Percentiles rank a stretch among this genome's conserved stretches.
Evolutionary conservation across 148 eudicot genomes (phyloP).

Genomic region (Fagopyrum homotropicum): DNA sequence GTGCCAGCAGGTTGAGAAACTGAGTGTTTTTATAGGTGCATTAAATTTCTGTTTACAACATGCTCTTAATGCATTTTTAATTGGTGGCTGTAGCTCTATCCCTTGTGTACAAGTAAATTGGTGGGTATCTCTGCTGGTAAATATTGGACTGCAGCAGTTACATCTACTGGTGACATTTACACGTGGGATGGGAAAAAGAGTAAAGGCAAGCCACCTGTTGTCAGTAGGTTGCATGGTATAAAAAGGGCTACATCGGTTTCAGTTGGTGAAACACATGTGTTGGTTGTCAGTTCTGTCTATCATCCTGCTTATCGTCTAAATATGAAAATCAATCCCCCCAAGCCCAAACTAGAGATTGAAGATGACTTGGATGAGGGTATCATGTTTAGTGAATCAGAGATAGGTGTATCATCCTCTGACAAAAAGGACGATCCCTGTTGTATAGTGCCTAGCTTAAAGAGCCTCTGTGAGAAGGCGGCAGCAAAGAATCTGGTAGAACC

Average conservation of each 20-base stretch:
- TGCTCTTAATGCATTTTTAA: not conserved
- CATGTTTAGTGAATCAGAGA: constrained; percentile 48
- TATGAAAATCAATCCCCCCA: constrained; percentile 24
- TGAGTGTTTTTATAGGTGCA: not conserved
- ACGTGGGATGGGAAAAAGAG: constrained; percentile 85
- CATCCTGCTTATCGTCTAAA: constrained; percentile 62
- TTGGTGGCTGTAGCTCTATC: constrained; percentile 42
- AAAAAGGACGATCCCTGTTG: constrained; percentile 26
- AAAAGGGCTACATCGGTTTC: constrained; percentile 83
- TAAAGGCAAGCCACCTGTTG: constrained; percentile 48
- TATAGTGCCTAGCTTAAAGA: constrained; percentile 64
- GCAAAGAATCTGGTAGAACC: constrained; percentile 82
- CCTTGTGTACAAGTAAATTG: constrained; percentile 53
- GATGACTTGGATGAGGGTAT: constrained; percentile 74
- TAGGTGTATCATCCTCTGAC: constrained; percentile 15
- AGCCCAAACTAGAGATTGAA: constrained; percentile 23
- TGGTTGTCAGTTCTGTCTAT: constrained; percentile 71
- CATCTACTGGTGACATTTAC: constrained; percentile 71
- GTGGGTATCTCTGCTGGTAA: constrained; percentile 82
- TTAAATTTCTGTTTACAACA: not conserved
- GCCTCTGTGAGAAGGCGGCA: constrained; percentile 88
- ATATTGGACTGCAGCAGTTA: constrained; percentile 81
- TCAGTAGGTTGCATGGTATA: constrained; percentile 66
- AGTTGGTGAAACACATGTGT: constrained; percentile 89
- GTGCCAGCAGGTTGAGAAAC: constrained; percentile 69